Conservation (phyloP, 768 basidiomycete species). For the Cyathus striatus region DNA sequence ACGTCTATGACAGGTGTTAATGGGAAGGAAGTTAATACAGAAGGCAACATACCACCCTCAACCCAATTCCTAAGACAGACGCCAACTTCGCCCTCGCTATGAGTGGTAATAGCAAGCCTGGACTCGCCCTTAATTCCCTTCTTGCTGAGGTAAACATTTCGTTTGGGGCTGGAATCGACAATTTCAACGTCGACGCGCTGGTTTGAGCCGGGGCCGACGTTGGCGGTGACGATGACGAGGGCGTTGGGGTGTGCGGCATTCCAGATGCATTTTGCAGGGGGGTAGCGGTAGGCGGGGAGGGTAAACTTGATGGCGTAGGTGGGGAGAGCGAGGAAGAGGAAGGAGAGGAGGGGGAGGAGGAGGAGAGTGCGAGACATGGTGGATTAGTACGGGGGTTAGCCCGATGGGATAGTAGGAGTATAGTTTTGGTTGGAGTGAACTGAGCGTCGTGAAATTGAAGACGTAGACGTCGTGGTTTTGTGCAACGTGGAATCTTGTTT, state of each 20-base stretch:
- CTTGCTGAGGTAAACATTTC: slow-evolving; percentile 91
- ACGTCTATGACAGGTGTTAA: slow-evolving; percentile 1
- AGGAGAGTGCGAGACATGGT: slow-evolving; percentile 8
- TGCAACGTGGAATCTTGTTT: background rate
- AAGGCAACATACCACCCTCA: slow-evolving; percentile 58
- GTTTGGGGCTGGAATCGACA: slow-evolving; percentile 77
- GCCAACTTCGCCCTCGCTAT: slow-evolving; percentile 90
- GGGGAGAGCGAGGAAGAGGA: slow-evolving; percentile 22
- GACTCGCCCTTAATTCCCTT: slow-evolving; percentile 86
- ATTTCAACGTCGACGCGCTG: slow-evolving; percentile 95
- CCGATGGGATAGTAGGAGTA: background rate
- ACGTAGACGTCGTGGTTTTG: background rate
- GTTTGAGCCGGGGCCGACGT: slow-evolving; percentile 67
- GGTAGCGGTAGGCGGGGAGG: slow-evolving; percentile 66
- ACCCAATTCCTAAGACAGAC: slow-evolving; percentile 89
- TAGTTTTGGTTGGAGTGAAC: background rate
- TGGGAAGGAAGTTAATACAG: background rate
- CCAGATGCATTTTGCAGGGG: slow-evolving; percentile 89
- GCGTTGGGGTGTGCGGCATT: slow-evolving; percentile 83
- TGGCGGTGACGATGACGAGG: slow-evolving; percentile 94
- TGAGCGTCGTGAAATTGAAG: background rate
- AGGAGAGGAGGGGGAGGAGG: slow-evolving; percentile 17
- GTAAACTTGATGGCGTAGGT: slow-evolving; percentile 78
- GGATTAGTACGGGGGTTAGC: background rate
- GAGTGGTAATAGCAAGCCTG: slow-evolving; percentile 89